Percentiles rank a stretch among this genome's conserved stretches.
These are phyloP conservation scores for Neopestalotiopsis sp. DNA, from an alignment of 2,329 filamentous ascomycete genomes.

Conservation along the genomic window DNA sequence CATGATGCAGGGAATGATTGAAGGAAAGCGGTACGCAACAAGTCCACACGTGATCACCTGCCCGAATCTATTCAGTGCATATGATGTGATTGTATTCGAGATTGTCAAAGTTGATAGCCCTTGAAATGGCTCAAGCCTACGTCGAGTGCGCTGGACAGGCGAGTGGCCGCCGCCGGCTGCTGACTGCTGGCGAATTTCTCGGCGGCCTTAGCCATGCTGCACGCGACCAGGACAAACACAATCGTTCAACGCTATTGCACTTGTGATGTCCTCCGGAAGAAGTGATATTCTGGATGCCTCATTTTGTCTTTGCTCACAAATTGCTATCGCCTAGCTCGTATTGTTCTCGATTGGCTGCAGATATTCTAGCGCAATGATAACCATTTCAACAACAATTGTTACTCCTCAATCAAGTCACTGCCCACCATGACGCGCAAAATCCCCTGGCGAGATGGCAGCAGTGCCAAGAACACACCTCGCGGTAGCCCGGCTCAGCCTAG, in stretches of 20 bases:
- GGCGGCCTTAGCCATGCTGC: not conserved
- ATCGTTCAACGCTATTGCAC: not conserved
- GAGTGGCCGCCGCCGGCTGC: not conserved
- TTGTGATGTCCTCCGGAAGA: not conserved
- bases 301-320: not conserved
- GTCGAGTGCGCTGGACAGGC: too few relatives aligned
- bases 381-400: not conserved
- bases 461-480: not conserved
- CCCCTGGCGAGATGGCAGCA: constrained; percentile 7
- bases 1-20: too few relatives aligned
- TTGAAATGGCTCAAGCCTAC: too few relatives aligned
- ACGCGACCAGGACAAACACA: not conserved
- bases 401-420: not conserved
- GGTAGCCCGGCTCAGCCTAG: not conserved
- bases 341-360: not conserved
- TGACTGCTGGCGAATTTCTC: not conserved
- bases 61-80: too few relatives aligned
- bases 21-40: too few relatives aligned
- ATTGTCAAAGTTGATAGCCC: too few relatives aligned
- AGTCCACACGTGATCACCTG: too few relatives aligned
- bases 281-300: not conserved
- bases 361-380: not conserved
- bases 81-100: too few relatives aligned
- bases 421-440: constrained; percentile 17
- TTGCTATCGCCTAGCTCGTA: not conserved